Conservation (phyloP, 2,329 filamentous ascomycete genomes). For the Pseudofabraea citricarpa region DNA sequence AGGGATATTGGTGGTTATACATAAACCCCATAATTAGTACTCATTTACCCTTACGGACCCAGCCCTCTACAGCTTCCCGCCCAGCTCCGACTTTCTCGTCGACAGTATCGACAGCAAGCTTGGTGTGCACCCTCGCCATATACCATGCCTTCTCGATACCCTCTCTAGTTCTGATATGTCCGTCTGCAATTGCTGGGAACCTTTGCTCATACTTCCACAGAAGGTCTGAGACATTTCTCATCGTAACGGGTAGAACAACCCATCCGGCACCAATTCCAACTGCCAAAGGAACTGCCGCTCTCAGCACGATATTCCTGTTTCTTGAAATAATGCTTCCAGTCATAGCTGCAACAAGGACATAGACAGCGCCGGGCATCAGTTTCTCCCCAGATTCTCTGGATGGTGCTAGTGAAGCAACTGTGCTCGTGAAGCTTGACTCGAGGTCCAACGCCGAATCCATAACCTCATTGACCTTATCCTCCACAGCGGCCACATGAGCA, state of each 20-base stretch:
- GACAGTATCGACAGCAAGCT: constrained; percentile 66
- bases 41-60: constrained; percentile 75
- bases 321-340: constrained; percentile 86
- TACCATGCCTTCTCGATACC: constrained; percentile 64
- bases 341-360: constrained; percentile 92
- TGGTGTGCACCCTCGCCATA: constrained; percentile 70
- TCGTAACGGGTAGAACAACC: constrained; percentile 82
- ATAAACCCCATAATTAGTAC: too few species aligned
- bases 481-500: constrained; percentile 65
- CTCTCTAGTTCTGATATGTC: constrained; percentile 69
- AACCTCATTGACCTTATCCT: constrained; percentile 77
- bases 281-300: constrained; percentile 69
- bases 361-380: constrained; percentile 83
- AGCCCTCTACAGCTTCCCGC: constrained; percentile 74
- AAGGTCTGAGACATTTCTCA: constrained; percentile 80
- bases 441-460: constrained; percentile 78
- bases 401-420: constrained; percentile 83
- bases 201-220: constrained; percentile 90
- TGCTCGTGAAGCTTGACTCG: constrained; percentile 86
- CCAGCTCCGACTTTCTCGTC: constrained; percentile 75
- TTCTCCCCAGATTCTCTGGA: constrained; percentile 80
- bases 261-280: constrained; percentile 81
- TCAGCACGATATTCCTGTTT: constrained; percentile 80
- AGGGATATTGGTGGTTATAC: not conserved
- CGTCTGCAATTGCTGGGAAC: constrained; percentile 76